Evolutionary conservation across 805 yeast genomes (phyloP), one percentile per base, ranked within the genome.

Genomic region (Blastobotrys muscicola): DNA sequence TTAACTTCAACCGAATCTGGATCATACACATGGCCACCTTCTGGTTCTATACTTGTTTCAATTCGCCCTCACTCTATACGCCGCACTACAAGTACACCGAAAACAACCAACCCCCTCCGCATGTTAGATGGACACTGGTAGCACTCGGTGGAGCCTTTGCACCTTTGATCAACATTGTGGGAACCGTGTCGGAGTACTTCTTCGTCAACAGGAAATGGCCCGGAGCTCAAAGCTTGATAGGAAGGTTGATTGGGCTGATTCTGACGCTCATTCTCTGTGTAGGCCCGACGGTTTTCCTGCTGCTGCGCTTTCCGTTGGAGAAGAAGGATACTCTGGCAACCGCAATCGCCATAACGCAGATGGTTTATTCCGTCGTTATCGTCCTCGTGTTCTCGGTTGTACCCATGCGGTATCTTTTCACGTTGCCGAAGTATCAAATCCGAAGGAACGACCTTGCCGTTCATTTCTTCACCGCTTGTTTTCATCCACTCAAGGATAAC

Each of bases 171-270:
- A 95, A 92, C 68, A 73, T 92, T 47, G 54, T 76, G 46, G 98
- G 98, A 41, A 89, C 97, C 26, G 46, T 87, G 32, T 77, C 84
- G 58, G 98, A 92, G 68, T 90, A 95, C 95, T 71, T 80, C 62
- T 92, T 87, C 58, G 97, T 92, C 49, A 98, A 98, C 54, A 82
- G 97, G 68, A 78, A 82, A 56, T 92, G 97, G 97, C 94, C 97
- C 31, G 98, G 99, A 67, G 97, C 97, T 64, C 97, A 90, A 70
- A 96, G 85, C 64, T 75, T 92, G 61, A 20, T 20, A 20, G 26
- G 26, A 20, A 20, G 26, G 6, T 70, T 86, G 33, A 85, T 95
- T 68, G 82, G 98, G 63, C 72, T 92, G 57, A 61, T 80, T 71
- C 82, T 89, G 61, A 76, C 87, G 53, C 70, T 87, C 45, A 71